These are phyloP conservation scores for Zygoascus ofunaensis DNA, from an alignment of 805 yeast species.

Conservation along the genomic window DNA sequence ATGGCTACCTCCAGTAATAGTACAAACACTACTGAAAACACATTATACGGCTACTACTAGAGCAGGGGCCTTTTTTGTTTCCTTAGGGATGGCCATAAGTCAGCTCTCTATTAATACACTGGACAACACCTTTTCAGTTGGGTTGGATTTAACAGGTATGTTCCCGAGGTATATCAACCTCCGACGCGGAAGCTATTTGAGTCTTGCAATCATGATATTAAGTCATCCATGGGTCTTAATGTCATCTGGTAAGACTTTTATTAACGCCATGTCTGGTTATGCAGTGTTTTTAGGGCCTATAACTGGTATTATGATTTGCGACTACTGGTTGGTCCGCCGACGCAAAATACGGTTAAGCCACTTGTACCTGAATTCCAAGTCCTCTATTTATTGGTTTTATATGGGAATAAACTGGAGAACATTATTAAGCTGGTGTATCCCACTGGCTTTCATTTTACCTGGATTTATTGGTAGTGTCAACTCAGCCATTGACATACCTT, in stretches of 20 bases:
- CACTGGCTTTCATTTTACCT: conserved; percentile 22
- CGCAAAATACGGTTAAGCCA: conserved; percentile 34
- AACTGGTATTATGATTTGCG: conserved; percentile 32
- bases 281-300: conserved; percentile 35
- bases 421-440: conserved; percentile 30
- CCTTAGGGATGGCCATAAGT: conserved; percentile 18
- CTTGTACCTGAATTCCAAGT: conserved; percentile 28
- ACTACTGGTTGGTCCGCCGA: conserved; percentile 34
- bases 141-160: conserved; percentile 42
- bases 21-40: conserved; percentile 32
- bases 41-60: conserved; percentile 33
- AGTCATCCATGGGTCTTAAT: conserved; percentile 37
- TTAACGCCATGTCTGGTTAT: conserved; percentile 30
- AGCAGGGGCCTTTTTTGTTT: conserved; percentile 41
- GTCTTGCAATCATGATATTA: conserved; percentile 27
- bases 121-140: conserved; percentile 38
- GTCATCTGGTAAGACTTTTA: conserved; percentile 30
- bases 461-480: conserved; percentile 13
- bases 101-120: conserved; percentile 16
- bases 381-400: conserved; percentile 36
- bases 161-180: conserved; percentile 36
- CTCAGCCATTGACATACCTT: background rate
- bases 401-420: conserved; percentile 39
- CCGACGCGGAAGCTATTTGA: conserved; percentile 38
- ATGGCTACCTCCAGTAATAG: conserved; percentile 40